Evolutionary conservation across 208 protist genomes (phyloP).

Genomic region (Leptomonas seymouri): DNA sequence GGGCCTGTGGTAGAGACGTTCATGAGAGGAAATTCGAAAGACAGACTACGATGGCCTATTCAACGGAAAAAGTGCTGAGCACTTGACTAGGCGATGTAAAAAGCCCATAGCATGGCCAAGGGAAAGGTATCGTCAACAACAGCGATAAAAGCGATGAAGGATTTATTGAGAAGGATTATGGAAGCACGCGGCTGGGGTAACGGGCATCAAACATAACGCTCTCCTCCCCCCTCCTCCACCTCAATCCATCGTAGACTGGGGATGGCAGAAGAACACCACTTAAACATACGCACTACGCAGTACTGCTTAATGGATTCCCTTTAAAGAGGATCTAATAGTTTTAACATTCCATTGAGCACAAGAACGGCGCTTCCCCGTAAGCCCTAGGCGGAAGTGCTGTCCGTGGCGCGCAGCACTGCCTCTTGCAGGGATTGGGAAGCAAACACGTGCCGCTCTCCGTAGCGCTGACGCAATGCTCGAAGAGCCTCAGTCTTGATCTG

Average conservation of each 20-base stretch:
- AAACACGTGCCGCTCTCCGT: slow-evolving; percentile 54
- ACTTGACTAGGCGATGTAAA: too few relatives aligned
- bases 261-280: background rate
- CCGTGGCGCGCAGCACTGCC: slow-evolving; percentile 21
- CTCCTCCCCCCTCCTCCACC: too few relatives aligned
- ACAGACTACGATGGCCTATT: too few relatives aligned
- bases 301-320: background rate
- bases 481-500: slow-evolving; percentile 31
- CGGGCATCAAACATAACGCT: too few relatives aligned
- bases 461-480: slow-evolving; percentile 49
- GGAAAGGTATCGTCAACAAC: background rate
- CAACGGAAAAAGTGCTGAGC: too few relatives aligned
- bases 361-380: background rate
- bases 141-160: background rate
- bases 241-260: too few relatives aligned
- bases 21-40: too few relatives aligned
- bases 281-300: slow-evolving; percentile 1
- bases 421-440: slow-evolving; percentile 32
- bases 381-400: background rate
- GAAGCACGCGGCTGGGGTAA: background rate
- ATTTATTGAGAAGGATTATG: background rate
- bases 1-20: too few relatives aligned
- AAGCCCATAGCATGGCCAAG: background rate
- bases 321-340: too few relatives aligned
- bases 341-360: background rate